Evolutionary conservation across 2,329 filamentous ascomycete genomes (phyloP).

Genomic region (Botrytis porri): DNA sequence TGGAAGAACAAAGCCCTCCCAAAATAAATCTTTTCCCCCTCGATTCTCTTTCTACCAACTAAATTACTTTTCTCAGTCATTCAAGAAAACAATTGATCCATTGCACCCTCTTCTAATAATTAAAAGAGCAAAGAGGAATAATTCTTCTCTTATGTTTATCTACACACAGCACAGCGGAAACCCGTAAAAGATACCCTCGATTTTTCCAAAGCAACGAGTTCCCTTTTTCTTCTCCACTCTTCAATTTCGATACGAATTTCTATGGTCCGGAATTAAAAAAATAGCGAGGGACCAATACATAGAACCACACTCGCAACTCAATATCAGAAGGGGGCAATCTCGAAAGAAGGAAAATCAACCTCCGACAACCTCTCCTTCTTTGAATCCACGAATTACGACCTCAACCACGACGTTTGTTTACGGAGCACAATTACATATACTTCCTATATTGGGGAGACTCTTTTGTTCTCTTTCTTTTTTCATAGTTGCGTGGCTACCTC

Average conservation of each 20-base stretch:
- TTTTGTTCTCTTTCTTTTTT: background rate
- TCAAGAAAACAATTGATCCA: background rate
- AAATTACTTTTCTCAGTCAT: background rate
- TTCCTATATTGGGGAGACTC: background rate
- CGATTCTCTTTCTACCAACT: background rate
- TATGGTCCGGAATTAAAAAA: constrained; percentile 14
- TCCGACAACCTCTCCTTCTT: background rate
- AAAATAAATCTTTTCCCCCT: background rate
- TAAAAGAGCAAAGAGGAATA: background rate
- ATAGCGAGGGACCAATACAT: constrained; percentile 13
- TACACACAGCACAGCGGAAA: background rate
- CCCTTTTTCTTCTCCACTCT: constrained; percentile 16
- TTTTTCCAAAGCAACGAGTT: constrained; percentile 1
- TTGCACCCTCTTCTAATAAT: background rate
- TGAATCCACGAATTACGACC: constrained; percentile 3
- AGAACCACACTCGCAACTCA: background rate
- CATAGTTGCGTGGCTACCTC: constrained; percentile 20
- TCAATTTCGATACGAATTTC: constrained; percentile 17
- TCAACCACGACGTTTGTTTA: constrained; percentile 11
- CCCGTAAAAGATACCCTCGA: constrained; percentile 1
- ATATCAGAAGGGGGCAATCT: constrained; percentile 17
- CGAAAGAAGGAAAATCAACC: background rate
- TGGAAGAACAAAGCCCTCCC: constrained; percentile 6
- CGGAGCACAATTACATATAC: background rate
- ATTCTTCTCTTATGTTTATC: background rate